Conservation (phyloP, 257 asterid genomes). For the Galeopsis tetrahit region DNA sequence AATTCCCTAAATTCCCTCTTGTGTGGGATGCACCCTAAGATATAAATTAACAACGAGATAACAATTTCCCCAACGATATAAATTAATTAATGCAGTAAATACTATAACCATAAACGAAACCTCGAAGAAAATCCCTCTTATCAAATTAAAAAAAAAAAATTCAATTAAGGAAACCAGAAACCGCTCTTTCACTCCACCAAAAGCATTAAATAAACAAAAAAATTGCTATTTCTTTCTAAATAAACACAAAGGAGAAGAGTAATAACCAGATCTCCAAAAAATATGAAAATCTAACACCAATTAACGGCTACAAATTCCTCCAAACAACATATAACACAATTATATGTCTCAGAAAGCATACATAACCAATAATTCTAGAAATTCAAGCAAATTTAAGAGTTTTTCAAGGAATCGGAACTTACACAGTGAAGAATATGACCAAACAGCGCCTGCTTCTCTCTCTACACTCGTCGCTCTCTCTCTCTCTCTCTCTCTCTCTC, state of each 20-base stretch:
- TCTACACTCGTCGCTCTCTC: constrained; percentile 22
- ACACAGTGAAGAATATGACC: constrained; percentile 41
- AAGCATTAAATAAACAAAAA: neutral
- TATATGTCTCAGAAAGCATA: neutral
- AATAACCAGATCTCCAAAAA: constrained; percentile 30
- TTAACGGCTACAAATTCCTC: constrained; percentile 9
- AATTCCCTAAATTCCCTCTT: neutral
- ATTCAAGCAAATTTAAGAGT: constrained; percentile 13
- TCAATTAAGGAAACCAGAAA: constrained; percentile 11
- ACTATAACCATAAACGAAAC: constrained; percentile 22
- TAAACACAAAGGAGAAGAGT: neutral
- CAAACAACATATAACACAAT: constrained; percentile 31
- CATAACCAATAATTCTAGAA: neutral
- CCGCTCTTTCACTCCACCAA: constrained; percentile 30
- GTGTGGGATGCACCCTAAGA: neutral
- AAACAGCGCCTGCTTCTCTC: constrained; percentile 38
- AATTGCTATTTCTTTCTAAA: constrained; percentile 20
- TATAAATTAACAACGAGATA: neutral
- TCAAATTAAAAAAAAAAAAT: neutral
- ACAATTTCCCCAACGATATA: neutral
- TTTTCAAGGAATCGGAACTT: constrained; percentile 35
- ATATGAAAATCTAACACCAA: constrained; percentile 16
- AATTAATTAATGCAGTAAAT: neutral
- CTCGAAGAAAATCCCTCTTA: neutral
- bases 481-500: constrained; percentile 25